phyloP scores from a whole-genome alignment of 2,329 filamentous ascomycete species.

The Ascochyta lentis region DNA sequence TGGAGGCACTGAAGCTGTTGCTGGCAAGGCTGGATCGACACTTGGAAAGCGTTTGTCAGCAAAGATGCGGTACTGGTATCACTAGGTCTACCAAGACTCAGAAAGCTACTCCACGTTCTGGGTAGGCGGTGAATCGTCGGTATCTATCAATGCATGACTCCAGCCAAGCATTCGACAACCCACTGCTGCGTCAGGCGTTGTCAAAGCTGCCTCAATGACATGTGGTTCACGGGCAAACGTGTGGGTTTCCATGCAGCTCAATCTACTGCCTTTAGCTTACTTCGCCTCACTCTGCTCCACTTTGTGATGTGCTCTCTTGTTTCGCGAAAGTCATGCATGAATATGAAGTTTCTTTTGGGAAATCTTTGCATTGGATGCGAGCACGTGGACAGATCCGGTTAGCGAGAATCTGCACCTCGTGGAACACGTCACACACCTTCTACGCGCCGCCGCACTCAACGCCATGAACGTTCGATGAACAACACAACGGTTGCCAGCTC shows the following conservation, averaged over 20 bases:
- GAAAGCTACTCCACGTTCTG: background rate
- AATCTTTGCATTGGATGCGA: slow-evolving; percentile 11
- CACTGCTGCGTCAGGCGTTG: slow-evolving; percentile 11
- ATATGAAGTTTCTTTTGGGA: slow-evolving; percentile 11
- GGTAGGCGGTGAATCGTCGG: background rate
- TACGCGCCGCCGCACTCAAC: slow-evolving; percentile 26
- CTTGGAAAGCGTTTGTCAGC: slow-evolving; percentile 14
- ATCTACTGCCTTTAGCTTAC: background rate
- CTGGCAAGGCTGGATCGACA: slow-evolving; percentile 36
- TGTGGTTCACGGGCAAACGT: slow-evolving; percentile 10
- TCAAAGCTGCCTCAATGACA: slow-evolving; percentile 4
- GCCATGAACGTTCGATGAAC: slow-evolving; percentile 30
- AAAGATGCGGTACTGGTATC: slow-evolving; percentile 7
- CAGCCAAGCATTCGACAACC: slow-evolving; percentile 5
- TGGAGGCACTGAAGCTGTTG: slow-evolving; percentile 38
- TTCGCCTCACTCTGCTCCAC: slow-evolving; percentile 14
- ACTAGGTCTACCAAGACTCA: background rate
- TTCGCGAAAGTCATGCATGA: slow-evolving; percentile 15
- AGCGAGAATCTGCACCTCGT: slow-evolving; percentile 24
- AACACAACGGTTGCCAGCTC: slow-evolving; percentile 39
- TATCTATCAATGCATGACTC: background rate
- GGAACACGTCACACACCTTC: slow-evolving; percentile 34
- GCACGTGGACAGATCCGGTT: slow-evolving; percentile 20
- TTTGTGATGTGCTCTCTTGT: background rate
- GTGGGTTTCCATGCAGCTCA: slow-evolving; percentile 3